Conservation (phyloP, 257 asterid species). For the Ilex asprella region DNA sequence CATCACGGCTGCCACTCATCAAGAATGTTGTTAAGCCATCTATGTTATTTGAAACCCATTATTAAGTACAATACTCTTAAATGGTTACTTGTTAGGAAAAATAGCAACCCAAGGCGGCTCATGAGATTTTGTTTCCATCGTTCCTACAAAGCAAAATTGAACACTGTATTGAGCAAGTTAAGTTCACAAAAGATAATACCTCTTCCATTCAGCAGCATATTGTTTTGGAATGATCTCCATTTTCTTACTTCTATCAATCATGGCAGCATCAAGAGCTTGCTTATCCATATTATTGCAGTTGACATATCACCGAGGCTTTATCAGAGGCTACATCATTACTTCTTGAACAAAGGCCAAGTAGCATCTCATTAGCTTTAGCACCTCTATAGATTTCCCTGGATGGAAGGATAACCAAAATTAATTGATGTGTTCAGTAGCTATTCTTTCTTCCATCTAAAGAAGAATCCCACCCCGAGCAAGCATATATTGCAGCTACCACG, state of each 20-base stretch:
- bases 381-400: conserved; percentile 76
- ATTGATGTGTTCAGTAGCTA: neutral
- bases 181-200: conserved; percentile 32
- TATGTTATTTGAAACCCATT: conserved; percentile 24
- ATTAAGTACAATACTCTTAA: neutral
- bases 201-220: conserved; percentile 83
- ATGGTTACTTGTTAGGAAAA: neutral
- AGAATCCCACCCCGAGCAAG: too few relatives aligned
- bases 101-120: too few relatives aligned
- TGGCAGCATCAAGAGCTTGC: conserved; percentile 76
- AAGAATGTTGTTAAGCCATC: conserved; percentile 97
- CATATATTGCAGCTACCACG: too few relatives aligned
- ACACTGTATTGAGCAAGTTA: too few relatives aligned
- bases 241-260: conserved; percentile 44
- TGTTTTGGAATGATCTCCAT: conserved; percentile 80
- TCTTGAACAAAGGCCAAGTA: conserved; percentile 92
- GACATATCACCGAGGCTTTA: conserved; percentile 97
- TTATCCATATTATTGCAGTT: conserved; percentile 76
- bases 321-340: conserved; percentile 81
- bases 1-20: conserved; percentile 99
- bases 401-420: conserved; percentile 7
- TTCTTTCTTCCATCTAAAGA: neutral
- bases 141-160: too few relatives aligned
- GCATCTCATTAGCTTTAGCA: conserved; percentile 76
- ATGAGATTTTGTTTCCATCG: too few relatives aligned